These are phyloP conservation scores for Vitis hybrid DNA, from an alignment of 177 flowering plant genomes.

Conservation along the genomic window DNA sequence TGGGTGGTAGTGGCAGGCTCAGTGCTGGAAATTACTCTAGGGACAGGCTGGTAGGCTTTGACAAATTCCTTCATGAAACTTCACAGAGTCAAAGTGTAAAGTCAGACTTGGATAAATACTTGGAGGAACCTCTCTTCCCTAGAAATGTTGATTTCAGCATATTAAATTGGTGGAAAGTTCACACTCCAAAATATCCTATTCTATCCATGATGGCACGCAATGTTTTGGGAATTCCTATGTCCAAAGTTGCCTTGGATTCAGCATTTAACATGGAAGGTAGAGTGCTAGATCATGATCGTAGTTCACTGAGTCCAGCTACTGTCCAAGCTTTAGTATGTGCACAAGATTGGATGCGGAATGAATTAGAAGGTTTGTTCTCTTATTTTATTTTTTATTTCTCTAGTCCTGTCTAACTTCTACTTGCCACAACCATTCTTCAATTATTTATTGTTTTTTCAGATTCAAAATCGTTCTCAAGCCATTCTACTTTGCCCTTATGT, in stretches of 20 bases:
- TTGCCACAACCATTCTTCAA: neutral
- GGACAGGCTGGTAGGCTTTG: conserved; percentile 54
- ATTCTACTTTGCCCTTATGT: conserved; percentile 9
- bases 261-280: conserved; percentile 37
- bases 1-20: conserved; percentile 20
- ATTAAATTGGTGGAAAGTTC: conserved; percentile 68
- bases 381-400: neutral
- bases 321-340: conserved; percentile 62
- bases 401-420: neutral
- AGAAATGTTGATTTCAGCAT: conserved; percentile 52
- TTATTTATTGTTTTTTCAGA: conserved; percentile 11
- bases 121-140: conserved; percentile 68
- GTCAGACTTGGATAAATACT: conserved; percentile 60
- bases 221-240: conserved; percentile 54
- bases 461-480: conserved; percentile 3
- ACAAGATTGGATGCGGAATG: conserved; percentile 56
- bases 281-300: conserved; percentile 39
- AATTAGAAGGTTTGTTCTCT: conserved; percentile 27
- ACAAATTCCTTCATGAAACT: conserved; percentile 50
- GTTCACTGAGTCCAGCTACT: conserved; percentile 40
- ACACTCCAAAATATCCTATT: conserved; percentile 60
- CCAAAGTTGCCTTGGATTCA: conserved; percentile 40
- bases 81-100: conserved; percentile 37
- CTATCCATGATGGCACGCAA: conserved; percentile 68
- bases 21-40: conserved; percentile 22